Conservation (phyloP, 805 yeast genomes). For the Lachancea sp. region DNA sequence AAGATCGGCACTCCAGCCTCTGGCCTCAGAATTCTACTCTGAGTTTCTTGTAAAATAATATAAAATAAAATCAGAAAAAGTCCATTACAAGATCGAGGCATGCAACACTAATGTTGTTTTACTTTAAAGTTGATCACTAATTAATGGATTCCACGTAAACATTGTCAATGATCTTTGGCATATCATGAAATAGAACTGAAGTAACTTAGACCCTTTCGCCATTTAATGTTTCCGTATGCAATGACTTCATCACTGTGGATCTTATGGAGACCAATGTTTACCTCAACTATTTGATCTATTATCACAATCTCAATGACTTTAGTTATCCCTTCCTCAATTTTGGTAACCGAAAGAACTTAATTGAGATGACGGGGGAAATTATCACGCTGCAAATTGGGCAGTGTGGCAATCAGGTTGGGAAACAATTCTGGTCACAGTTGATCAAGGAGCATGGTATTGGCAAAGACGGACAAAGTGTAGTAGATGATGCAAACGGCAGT, state of each 20-base stretch:
- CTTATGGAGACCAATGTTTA: too few relatives aligned
- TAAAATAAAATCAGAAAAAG: not conserved
- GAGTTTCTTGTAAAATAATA: not conserved
- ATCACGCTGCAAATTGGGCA: constrained; percentile 70
- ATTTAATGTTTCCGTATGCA: too few relatives aligned
- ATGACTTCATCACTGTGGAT: too few relatives aligned
- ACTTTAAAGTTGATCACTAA: too few relatives aligned
- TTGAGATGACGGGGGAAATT: constrained; percentile 51
- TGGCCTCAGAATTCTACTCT: constrained; percentile 56
- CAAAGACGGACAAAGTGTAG: constrained; percentile 31
- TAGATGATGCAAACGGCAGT: constrained; percentile 8
- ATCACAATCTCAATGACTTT: too few relatives aligned
- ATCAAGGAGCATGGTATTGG: constrained; percentile 80
- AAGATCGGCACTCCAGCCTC: constrained; percentile 87
- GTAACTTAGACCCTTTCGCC: not conserved
- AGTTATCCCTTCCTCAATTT: too few relatives aligned
- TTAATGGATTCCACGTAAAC: too few relatives aligned
- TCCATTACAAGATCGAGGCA: not conserved
- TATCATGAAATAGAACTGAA: not conserved
- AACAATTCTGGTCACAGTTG: constrained; percentile 85
- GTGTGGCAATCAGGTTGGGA: constrained; percentile 95
- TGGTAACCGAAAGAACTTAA: not conserved
- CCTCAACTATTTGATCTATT: too few relatives aligned
- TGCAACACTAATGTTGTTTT: too few relatives aligned
- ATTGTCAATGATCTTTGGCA: too few relatives aligned